Evolutionary conservation across 805 yeast species (phyloP), one percentile per base, ranked within the genome.

Genomic region (Candida maesae): DNA sequence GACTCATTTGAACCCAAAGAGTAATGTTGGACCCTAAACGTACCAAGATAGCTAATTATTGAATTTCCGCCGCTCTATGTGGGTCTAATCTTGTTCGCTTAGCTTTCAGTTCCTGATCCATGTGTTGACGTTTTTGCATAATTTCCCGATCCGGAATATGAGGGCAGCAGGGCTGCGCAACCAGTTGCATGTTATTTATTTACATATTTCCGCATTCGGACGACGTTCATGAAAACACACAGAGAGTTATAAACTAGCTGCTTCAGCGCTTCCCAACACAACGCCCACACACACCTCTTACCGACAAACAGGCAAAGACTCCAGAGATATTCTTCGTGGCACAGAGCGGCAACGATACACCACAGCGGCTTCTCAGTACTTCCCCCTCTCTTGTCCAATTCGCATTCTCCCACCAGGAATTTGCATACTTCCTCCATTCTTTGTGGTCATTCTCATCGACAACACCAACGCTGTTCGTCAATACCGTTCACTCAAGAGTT

Each of bases 141-240:
- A n/a, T n/a, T n/a, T n/a, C 43, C 47, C 41, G 20, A 43, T 33
- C 31, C 16, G 38, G 26, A 15, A 36, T 32, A 31, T 41, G 37
- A 28, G n/a, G 18, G 21, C 24, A n/a, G n/a, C 41, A 28, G 47
- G 35, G 53, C 48, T 26, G 15, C 44, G 10, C 21, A 47, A 47
- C 52, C 44, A 20, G n/a, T 2, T 40, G 47, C 51, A 37, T 47
- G 41, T 45, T 46, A 46, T 31, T 44, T 56, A 47, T 57, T 56
- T 50, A 57, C 60, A 34, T 36, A 40, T 53, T 56, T 27, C 60
- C 56, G 17, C 14, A 41, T 52, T 33, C 15, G 49, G 54, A 19
- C 35, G 26, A 10, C 15, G 10, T 24, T 23, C 39, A 30, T 41
- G 37, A 23, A 41, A 52, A 45, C 43, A 46, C 54, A 47, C 41